A percentile compares a stretch with the other conserved stretches of the same genome.
Conservation (phyloP, 768 basidiomycete species). For the Mycena rebaudengoi region DNA sequence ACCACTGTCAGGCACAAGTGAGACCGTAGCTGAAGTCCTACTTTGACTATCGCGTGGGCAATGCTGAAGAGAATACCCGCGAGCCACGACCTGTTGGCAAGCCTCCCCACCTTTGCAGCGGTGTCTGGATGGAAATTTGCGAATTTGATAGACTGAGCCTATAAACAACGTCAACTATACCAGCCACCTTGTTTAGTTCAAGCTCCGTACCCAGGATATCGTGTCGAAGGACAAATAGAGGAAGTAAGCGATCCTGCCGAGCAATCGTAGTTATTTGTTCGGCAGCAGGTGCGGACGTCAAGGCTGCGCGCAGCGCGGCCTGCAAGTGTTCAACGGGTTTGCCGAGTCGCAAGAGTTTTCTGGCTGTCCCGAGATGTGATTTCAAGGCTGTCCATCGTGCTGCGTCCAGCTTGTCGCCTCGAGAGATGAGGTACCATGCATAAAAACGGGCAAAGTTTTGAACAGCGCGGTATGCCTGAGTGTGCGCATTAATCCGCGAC, state of each 20-base stretch:
- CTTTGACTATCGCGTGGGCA: constrained; percentile 74
- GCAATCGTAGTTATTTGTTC: constrained; percentile 84
- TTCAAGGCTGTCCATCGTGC: constrained; percentile 88
- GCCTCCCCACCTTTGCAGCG: constrained; percentile 64
- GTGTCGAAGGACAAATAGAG: constrained; percentile 87
- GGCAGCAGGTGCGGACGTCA: constrained; percentile 59
- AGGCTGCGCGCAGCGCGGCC: constrained; percentile 78
- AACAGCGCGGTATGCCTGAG: constrained; percentile 84
- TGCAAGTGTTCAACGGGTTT: constrained; percentile 96
- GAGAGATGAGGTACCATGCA: constrained; percentile 79
- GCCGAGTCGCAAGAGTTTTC: constrained; percentile 92
- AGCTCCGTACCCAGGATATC: constrained; percentile 78
- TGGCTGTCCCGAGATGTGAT: constrained; percentile 79
- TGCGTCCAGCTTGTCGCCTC: constrained; percentile 76
- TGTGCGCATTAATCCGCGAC: background rate
- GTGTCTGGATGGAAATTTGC: constrained; percentile 67
- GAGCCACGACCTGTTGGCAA: constrained; percentile 88
- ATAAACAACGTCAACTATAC: background rate
- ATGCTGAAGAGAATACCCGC: constrained; percentile 87
- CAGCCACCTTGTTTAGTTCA: too few species aligned
- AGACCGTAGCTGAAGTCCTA: constrained; percentile 30
- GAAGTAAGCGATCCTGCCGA: constrained; percentile 88
- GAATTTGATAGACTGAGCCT: constrained; percentile 77
- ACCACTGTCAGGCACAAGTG: background rate
- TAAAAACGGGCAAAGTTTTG: constrained; percentile 93